phyloP scores from a whole-genome alignment of 2,329 filamentous ascomycete genomes.

The Teratosphaeria destructans region DNA sequence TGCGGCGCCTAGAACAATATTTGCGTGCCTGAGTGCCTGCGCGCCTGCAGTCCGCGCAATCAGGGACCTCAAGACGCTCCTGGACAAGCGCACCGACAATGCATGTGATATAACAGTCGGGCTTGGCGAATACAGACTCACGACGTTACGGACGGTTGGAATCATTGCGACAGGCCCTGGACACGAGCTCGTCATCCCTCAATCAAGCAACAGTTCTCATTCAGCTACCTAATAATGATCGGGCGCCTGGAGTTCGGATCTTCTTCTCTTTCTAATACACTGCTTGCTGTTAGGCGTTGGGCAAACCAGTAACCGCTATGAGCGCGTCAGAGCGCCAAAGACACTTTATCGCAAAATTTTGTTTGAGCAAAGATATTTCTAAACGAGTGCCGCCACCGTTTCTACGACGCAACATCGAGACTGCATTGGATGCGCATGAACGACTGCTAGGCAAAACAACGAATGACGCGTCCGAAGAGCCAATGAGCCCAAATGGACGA shows the following conservation, averaged over 20 bases:
- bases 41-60: too few species aligned
- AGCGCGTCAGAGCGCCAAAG: slow-evolving; percentile 5
- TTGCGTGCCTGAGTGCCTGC: too few species aligned
- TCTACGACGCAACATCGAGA: slow-evolving; percentile 23
- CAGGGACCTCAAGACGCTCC: too few species aligned
- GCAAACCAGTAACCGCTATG: slow-evolving; percentile 6
- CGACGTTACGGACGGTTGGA: too few species aligned
- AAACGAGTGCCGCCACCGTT: slow-evolving; percentile 10
- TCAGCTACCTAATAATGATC: background rate
- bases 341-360: slow-evolving; percentile 8
- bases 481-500: slow-evolving; percentile 6
- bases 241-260: background rate
- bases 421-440: slow-evolving; percentile 20
- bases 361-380: slow-evolving; percentile 7
- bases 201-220: background rate
- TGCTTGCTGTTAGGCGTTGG: background rate
- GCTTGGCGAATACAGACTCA: too few species aligned
- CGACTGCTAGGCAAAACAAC: background rate
- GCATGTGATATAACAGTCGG: too few species aligned
- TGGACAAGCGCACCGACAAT: too few species aligned
- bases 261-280: background rate
- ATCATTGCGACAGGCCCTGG: too few species aligned
- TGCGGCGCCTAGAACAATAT: too few species aligned
- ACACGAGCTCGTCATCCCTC: background rate
- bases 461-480: slow-evolving; percentile 3